Evolutionary conservation across 768 basidiomycete genomes (phyloP), one percentile per base, ranked within the genome.

Genomic region (Sporobolomyces pararoseus): DNA sequence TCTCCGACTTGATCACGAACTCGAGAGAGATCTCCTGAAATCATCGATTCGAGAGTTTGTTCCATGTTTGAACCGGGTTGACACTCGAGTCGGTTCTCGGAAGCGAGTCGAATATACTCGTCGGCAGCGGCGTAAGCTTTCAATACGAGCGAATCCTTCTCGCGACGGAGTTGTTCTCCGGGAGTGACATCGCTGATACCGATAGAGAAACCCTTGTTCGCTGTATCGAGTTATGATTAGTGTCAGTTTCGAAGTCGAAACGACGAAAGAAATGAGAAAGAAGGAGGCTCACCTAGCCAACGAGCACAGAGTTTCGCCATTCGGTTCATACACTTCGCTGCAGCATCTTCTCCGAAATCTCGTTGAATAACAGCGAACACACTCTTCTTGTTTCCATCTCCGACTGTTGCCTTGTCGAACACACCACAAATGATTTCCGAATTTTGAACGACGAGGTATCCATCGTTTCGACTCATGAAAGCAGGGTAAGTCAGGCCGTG

Each of bases 171-270:
- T 49, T 85, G 83, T 2, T 88, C 88, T 7, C 96, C 95, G 21
- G 96, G 96, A 68, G 94, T 99, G 66, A 99, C 96, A 77, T 99
- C 96, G 81, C 90, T 96, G 80, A 99, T 98, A 32, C 96, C 96
- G 47, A 99, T 84, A 21, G 96, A 99, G 81, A 99, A 98, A 1
- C 96, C 96, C 74, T 87, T 89, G 80, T 97, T 99, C 1, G 93
- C 95, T 93, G 76, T n/a, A 51, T 47, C 23, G 35, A 37, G 35
- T 39, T 7, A n/a, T 9, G 23, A 23, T n/a, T 34, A n/a, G 52
- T 27, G 54, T 77, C 63, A 76, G 76, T 35, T n/a, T 4, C 17
- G 29, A 34, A n/a, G 9, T 19, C n/a, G 42, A 39, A 17, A 58
- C 19, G 46, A 31, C 55, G 25, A 2, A 14, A 54, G 9, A 39